phyloP scores from a whole-genome alignment of 352 stramenopile genomes.

The Bremia lactucae region DNA sequence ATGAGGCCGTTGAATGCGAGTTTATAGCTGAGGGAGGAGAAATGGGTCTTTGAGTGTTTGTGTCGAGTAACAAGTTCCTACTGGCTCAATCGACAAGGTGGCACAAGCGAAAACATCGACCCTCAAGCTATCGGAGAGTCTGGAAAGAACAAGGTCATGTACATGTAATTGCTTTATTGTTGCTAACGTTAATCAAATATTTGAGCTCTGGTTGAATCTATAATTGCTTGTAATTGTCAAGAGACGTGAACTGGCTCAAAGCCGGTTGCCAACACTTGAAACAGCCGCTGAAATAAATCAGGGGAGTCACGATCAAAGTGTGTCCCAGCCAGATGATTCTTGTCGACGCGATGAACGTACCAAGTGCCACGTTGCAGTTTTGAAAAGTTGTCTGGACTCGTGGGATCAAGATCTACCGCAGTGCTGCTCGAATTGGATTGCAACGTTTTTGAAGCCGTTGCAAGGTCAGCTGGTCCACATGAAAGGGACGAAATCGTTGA shows the following conservation, averaged over 20 bases:
- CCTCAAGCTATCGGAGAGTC: conserved; percentile 12
- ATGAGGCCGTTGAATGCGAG: conserved; percentile 1
- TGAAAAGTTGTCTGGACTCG: conserved; percentile 4
- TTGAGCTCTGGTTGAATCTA: too few species aligned
- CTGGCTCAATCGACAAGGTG: conserved; percentile 6
- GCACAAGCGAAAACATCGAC: conserved; percentile 9
- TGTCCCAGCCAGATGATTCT: conserved; percentile 61
- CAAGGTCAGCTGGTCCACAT: conserved; percentile 2
- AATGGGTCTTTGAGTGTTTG: conserved; percentile 11
- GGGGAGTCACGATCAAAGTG: conserved; percentile 44
- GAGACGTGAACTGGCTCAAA: conserved; percentile 31
- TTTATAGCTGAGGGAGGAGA: conserved; percentile 15
- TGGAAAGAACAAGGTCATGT: conserved; percentile 21
- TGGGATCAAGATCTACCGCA: conserved; percentile 12
- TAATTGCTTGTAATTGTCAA: too few species aligned
- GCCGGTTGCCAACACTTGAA: conserved; percentile 33
- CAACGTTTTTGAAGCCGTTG: background rate
- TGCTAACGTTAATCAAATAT: conserved; percentile 20
- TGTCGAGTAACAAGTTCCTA: conserved; percentile 7
- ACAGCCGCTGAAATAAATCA: conserved; percentile 49
- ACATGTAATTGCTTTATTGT: conserved; percentile 25
- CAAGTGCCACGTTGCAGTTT: conserved; percentile 21
- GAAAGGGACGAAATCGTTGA: conserved; percentile 17
- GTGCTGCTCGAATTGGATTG: background rate
- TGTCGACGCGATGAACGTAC: conserved; percentile 59